Percentiles rank a stretch among this genome's conserved stretches.
phyloP scores from a whole-genome alignment of 169 alveolate species.

The Eimeria maxima region DNA sequence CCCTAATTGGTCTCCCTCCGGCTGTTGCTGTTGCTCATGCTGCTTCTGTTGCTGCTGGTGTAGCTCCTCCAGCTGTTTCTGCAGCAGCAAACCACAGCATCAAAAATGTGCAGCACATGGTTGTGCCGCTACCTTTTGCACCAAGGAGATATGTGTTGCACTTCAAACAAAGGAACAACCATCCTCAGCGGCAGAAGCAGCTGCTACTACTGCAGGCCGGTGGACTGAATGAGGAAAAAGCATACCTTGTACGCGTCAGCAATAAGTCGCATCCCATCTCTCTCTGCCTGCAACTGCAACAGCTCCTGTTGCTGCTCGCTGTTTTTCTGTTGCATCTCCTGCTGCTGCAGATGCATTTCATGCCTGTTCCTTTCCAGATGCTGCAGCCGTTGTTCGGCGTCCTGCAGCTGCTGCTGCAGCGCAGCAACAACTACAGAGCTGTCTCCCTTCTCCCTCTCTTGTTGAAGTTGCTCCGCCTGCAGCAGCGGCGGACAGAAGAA shows the following conservation, averaged over 20 bases:
- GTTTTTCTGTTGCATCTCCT: constrained; percentile 47
- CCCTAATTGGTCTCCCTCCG: constrained; percentile 26
- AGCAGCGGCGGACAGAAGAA: not conserved
- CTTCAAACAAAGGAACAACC: not conserved
- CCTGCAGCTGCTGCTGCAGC: constrained; percentile 64
- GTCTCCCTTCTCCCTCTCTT: constrained; percentile 59
- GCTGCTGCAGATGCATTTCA: constrained; percentile 41
- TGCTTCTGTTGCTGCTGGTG: constrained; percentile 51
- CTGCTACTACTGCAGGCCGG: not conserved
- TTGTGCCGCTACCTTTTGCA: not conserved
- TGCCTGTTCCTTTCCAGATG: constrained; percentile 29
- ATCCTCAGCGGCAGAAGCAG: constrained; percentile 25
- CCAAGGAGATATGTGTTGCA: not conserved
- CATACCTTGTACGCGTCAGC: constrained; percentile 46
- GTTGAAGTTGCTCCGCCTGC: constrained; percentile 67
- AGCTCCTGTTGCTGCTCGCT: constrained; percentile 57
- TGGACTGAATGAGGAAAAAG: not conserved
- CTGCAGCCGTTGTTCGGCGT: constrained; percentile 54
- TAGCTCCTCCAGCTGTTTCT: constrained; percentile 56
- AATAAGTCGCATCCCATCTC: constrained; percentile 50
- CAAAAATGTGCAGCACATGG: not conserved
- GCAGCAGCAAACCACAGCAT: constrained; percentile 41
- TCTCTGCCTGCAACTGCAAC: constrained; percentile 60
- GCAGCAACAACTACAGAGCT: not conserved
- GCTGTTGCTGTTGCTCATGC: constrained; percentile 20